Percentiles rank a stretch among this genome's conserved stretches.
Conservation (phyloP, 805 yeast species). For the Cyberlindnera samutprakarnensis region DNA sequence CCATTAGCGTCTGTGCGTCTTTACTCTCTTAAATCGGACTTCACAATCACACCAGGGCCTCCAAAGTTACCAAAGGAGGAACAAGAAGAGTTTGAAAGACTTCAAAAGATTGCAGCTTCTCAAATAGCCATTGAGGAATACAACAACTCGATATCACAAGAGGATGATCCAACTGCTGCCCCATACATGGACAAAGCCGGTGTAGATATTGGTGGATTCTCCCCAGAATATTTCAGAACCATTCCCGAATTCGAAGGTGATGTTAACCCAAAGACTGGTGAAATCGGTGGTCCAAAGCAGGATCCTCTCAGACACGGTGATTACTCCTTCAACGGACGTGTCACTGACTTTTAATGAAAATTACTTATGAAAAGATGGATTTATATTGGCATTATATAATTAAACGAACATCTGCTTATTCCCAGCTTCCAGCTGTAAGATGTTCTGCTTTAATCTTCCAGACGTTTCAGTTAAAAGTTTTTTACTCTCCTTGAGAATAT, state of each 20-base stretch:
- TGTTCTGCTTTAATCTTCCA: conserved; percentile 9
- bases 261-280: conserved; percentile 89
- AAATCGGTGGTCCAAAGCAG: conserved; percentile 95
- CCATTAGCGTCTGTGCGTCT: conserved; percentile 5
- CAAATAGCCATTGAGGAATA: conserved; percentile 74
- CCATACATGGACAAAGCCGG: conserved; percentile 39
- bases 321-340: conserved; percentile 93
- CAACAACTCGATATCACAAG: conserved; percentile 38
- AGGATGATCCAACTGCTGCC: conserved; percentile 25
- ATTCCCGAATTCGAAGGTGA: conserved; percentile 96
- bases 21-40: conserved; percentile 17
- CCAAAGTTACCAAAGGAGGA: conserved; percentile 73
- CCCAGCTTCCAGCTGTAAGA: conserved; percentile 17
- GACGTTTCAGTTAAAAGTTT: conserved; percentile 18
- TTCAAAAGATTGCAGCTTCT: conserved; percentile 73
- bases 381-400: too few relatives aligned
- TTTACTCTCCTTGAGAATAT: conserved; percentile 27
- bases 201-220: conserved; percentile 58
- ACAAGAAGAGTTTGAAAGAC: conserved; percentile 85
- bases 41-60: conserved; percentile 35
- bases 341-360: conserved; percentile 69
- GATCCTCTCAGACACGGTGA: conserved; percentile 90
- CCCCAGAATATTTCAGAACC: conserved; percentile 65
- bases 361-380: too few relatives aligned
- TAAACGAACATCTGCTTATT: conserved; percentile 5